Base-by-base conservation (phyloP, 2,329 filamentous ascomycete genomes). In the Aspergillus sp. region DNA sequence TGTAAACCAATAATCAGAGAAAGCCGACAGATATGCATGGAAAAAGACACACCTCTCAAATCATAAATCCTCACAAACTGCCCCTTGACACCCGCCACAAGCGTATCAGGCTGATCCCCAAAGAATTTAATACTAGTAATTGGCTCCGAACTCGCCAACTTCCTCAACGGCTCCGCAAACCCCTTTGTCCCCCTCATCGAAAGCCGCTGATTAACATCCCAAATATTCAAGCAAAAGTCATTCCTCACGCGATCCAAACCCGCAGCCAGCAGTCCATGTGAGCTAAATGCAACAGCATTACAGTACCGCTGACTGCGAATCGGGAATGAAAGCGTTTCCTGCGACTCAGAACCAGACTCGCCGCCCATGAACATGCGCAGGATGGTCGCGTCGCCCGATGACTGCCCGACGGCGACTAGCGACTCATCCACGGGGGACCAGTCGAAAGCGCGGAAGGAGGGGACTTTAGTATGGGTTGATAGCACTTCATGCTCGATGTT, bases 111-210 rank as follows among this genome's bases (percentile, higher is more conserved):
- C 53, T 82, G 77, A 44, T 74, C 70, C 20, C 72, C 67, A 53
- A 83, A 83, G 64, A 84, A 85, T 53, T 83, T 80, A 53, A 84
- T 77, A 61, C 81, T 84, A 1, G 78, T 80, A 39, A 84, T 81
- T 3, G 78, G 75, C 56, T 85, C 74, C 13, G 79, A 81, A 53
- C 77, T 81, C 25, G 80, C 81, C 25, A 84, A 62, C 54, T 81
- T 81, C 56, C 76, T 73, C 51, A 81, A 69, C 2, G 82, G 81
- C 55, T 76, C 74, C 9, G 63, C 62, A 44, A 63, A 62, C 6
- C 64, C 63, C 49, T 61, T 64, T 22, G 56, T 53, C 13, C 58
- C 60, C 55, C 49, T 67, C 61, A 58, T 65, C 53, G 48, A 67
- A 49, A 70, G 67, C 41, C 69, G 67, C 58, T 70, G 74, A 51